Evolutionary conservation across 208 protist species (phyloP).

Genomic region (Acanthamoeba triangularis): DNA sequence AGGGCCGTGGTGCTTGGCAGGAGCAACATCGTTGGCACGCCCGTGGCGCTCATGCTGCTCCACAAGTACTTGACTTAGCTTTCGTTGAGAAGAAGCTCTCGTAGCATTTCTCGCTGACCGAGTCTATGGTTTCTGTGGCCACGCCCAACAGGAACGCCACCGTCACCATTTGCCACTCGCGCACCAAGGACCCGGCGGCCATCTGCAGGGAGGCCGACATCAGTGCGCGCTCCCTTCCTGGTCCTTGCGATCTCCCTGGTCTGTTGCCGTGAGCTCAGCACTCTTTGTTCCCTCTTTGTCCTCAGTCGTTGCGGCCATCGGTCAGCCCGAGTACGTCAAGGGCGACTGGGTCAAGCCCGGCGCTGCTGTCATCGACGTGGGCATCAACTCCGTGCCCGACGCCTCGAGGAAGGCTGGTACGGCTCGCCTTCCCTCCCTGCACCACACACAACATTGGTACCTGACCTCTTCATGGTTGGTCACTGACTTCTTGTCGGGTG

Average conservation of each 20-base stretch:
- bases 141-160: constrained; percentile 93
- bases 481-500: too few relatives aligned
- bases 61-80: constrained; percentile 31
- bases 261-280: background rate
- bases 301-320: constrained; percentile 97
- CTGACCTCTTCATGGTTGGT: too few relatives aligned
- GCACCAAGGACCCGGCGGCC: constrained; percentile 91
- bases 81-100: too few relatives aligned
- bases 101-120: background rate
- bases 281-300: background rate
- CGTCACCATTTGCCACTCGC: constrained; percentile 97
- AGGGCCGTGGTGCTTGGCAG: constrained; percentile 98
- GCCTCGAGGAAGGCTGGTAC: constrained; percentile 88
- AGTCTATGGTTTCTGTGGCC: background rate
- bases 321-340: constrained; percentile 94
- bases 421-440: background rate
- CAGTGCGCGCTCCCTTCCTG: background rate
- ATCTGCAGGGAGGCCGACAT: constrained; percentile 94
- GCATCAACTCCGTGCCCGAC: constrained; percentile 97
- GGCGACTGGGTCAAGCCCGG: constrained; percentile 98
- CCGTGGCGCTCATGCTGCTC: constrained; percentile 94
- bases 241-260: background rate
- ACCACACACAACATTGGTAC: too few relatives aligned
- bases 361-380: constrained; percentile 98
- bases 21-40: constrained; percentile 94